Percentiles rank a stretch among this genome's conserved stretches.
Evolutionary conservation across 148 eudicot genomes (phyloP).

Genomic region (Chenopodium suecicum): DNA sequence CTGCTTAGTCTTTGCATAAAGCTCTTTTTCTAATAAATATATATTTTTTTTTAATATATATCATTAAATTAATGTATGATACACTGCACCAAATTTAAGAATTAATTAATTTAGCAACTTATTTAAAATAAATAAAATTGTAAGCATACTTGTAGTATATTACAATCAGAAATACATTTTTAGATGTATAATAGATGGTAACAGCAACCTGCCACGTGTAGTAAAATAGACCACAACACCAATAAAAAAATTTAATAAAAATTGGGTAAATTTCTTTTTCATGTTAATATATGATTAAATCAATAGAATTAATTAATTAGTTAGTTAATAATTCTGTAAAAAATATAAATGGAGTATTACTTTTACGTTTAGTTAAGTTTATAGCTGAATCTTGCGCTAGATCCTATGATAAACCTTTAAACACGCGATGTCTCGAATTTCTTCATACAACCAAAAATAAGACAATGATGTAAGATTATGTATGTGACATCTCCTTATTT

Average conservation of each 20-base stretch:
- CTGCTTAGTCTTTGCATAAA: neutral
- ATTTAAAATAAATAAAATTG: no score
- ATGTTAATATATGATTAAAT: slow-evolving; percentile 17
- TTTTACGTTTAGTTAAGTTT: slow-evolving; percentile 21
- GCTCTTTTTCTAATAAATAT: no score
- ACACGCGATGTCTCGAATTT: slow-evolving; percentile 33
- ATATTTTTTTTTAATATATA: no score
- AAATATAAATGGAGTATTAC: slow-evolving; percentile 1
- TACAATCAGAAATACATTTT: neutral
- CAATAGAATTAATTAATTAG: neutral
- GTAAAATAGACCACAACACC: neutral
- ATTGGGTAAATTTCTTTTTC: slow-evolving; percentile 9
- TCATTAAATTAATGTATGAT: slow-evolving; percentile 4
- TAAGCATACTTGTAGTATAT: neutral
- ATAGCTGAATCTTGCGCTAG: slow-evolving; percentile 25
- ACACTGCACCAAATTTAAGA: neutral
- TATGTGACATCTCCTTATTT: slow-evolving; percentile 2
- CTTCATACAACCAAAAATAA: slow-evolving; percentile 16
- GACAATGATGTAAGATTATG: slow-evolving; percentile 25
- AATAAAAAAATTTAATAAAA: no score
- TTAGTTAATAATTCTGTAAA: neutral
- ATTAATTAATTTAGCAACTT: neutral
- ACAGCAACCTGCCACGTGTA: neutral
- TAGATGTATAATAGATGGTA: neutral
- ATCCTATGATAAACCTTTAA: slow-evolving; percentile 34